Evolutionary conservation across 2,329 filamentous ascomycete genomes (phyloP).

Genomic region (Tolypocladium tundrense): DNA sequence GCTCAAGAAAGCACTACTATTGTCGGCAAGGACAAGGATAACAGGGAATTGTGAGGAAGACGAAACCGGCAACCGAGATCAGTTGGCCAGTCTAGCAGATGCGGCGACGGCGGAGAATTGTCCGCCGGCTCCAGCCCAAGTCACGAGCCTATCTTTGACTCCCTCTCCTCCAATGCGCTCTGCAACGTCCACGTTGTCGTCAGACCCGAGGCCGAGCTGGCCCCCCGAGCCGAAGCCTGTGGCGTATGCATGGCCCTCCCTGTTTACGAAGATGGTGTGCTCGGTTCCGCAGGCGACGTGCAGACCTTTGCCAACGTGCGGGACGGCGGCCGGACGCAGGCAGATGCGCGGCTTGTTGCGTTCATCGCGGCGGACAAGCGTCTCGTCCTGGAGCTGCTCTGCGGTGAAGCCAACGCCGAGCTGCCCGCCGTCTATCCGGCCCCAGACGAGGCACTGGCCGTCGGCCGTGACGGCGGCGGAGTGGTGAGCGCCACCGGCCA

Average conservation of each 20-base stretch:
- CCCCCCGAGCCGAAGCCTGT: constrained; percentile 42
- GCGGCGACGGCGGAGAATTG: constrained; percentile 57
- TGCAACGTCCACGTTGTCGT: constrained; percentile 61
- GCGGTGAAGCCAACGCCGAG: constrained; percentile 38
- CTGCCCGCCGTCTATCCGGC: constrained; percentile 39
- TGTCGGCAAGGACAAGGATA: no score
- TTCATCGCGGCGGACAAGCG: constrained; percentile 43
- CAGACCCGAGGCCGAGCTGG: constrained; percentile 58
- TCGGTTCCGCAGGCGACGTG: constrained; percentile 50
- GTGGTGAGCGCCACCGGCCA: constrained; percentile 62
- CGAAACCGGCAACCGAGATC: no score
- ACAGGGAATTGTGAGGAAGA: neutral
- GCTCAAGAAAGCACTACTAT: no score
- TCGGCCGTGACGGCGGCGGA: constrained; percentile 44
- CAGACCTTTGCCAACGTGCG: neutral
- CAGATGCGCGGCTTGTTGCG: constrained; percentile 50
- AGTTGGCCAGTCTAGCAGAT: neutral
- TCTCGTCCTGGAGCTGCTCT: constrained; percentile 34
- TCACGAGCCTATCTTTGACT: constrained; percentile 56
- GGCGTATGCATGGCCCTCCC: constrained; percentile 47
- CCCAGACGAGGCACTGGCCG: constrained; percentile 43
- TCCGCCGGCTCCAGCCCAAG: constrained; percentile 64
- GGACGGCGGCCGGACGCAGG: constrained; percentile 23
- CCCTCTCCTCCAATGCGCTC: constrained; percentile 69
- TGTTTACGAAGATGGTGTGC: constrained; percentile 55